Evolutionary conservation across 2,329 filamentous ascomycete genomes (phyloP).

Genomic region (Mariannaea sp.): DNA sequence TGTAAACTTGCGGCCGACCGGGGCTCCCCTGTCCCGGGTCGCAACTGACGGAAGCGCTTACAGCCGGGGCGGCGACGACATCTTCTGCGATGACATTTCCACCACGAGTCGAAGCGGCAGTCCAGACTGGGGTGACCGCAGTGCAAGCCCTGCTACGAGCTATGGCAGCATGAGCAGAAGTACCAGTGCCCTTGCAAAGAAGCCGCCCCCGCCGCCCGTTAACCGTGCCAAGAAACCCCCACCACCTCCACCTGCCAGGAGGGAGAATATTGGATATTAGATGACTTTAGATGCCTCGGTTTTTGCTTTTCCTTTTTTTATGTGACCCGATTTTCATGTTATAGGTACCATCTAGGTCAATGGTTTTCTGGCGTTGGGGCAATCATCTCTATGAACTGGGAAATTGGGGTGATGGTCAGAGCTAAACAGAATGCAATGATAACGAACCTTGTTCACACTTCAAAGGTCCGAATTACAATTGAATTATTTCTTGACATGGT

Average conservation of each 20-base stretch:
- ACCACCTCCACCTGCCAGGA: constrained; percentile 42
- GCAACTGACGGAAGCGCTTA: constrained; percentile 43
- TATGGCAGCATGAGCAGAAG: constrained; percentile 58
- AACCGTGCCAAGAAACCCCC: constrained; percentile 52
- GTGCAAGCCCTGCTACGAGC: constrained; percentile 61
- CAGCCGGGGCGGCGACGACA: constrained; percentile 46
- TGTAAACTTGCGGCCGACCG: constrained; percentile 31
- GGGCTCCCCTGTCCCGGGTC: constrained; percentile 50
- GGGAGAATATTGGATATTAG: constrained; percentile 39
- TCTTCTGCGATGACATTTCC: constrained; percentile 57
- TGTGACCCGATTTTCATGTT: constrained; percentile 5
- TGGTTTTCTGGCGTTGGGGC: constrained; percentile 26
- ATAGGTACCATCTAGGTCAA: constrained; percentile 4
- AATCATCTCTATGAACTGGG: constrained; percentile 10
- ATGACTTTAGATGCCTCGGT: neutral
- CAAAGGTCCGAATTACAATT: constrained; percentile 21
- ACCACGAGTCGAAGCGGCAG: constrained; percentile 56
- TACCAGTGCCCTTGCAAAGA: constrained; percentile 50
- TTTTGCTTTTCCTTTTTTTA: neutral
- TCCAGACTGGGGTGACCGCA: constrained; percentile 53
- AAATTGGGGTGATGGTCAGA: constrained; percentile 21
- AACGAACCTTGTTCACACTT: constrained; percentile 16
- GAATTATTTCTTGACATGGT: constrained; percentile 13
- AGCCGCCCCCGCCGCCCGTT: constrained; percentile 59
- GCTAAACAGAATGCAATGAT: constrained; percentile 25